These are phyloP conservation scores for Nitzschia sp. DNA, from an alignment of 108 stramenopile species.

Conservation along the genomic window DNA sequence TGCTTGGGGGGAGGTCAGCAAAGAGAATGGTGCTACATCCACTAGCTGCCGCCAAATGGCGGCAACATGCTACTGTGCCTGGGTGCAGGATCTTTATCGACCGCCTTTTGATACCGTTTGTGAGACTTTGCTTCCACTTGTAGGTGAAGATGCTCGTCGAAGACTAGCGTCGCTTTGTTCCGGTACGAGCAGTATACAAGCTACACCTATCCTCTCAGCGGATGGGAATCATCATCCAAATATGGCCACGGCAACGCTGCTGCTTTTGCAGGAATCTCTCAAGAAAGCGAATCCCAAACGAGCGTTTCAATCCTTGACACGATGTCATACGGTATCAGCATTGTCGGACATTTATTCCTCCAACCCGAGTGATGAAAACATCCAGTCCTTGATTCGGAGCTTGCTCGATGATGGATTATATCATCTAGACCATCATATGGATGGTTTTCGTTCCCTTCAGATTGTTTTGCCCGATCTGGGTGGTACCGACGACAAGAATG, in stretches of 20 bases:
- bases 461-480: neutral
- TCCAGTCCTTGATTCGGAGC: neutral
- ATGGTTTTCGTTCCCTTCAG: conserved; percentile 62
- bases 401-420: conserved; percentile 58
- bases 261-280: conserved; percentile 16
- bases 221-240: neutral
- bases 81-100: conserved; percentile 29
- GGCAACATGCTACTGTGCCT: conserved; percentile 21
- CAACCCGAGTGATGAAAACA: neutral
- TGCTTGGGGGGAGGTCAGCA: neutral
- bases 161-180: neutral
- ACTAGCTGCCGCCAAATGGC: conserved; percentile 3
- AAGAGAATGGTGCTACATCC: neutral
- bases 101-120: conserved; percentile 43
- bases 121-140: conserved; percentile 22
- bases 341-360: conserved; percentile 9
- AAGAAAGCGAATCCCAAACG: conserved; percentile 42
- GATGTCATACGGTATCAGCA: conserved; percentile 5
- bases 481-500: neutral
- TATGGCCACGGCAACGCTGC: conserved; percentile 21
- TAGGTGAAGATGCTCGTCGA: conserved; percentile 3
- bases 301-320: conserved; percentile 33
- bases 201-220: too few relatives aligned
- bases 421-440: conserved; percentile 61
- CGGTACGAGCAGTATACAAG: too few relatives aligned